Conservation (phyloP, 257 asterid species). For the Avicennia marina region DNA sequence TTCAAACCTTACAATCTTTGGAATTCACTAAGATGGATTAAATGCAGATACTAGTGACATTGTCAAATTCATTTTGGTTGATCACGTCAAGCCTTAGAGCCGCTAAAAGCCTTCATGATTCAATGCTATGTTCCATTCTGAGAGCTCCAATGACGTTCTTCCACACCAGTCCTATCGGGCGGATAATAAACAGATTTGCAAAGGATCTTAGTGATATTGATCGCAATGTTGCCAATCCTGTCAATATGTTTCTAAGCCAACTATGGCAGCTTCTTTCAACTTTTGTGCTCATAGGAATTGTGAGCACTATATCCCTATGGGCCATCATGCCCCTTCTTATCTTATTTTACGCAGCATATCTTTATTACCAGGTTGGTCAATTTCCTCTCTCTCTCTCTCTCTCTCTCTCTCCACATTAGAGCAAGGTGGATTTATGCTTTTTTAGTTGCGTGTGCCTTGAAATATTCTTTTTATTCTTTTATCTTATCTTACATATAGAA, state of each 20-base stretch:
- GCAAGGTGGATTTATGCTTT: too few species aligned
- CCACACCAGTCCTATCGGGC: slow-evolving; percentile 81
- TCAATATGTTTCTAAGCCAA: slow-evolving; percentile 53
- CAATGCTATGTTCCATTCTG: slow-evolving; percentile 60
- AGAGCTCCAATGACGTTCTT: slow-evolving; percentile 88
- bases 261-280: slow-evolving; percentile 70
- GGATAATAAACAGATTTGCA: slow-evolving; percentile 73
- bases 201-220: slow-evolving; percentile 74
- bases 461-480: too few species aligned
- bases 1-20: background rate
- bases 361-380: slow-evolving; percentile 61
- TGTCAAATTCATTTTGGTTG: slow-evolving; percentile 78
- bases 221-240: slow-evolving; percentile 53
- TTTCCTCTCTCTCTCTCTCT: slow-evolving; percentile 12
- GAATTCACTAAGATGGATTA: slow-evolving; percentile 13
- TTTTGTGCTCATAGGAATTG: slow-evolving; percentile 64
- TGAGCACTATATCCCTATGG: slow-evolving; percentile 73
- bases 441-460: background rate
- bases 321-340: slow-evolving; percentile 78
- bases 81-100: slow-evolving; percentile 68
- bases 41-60: slow-evolving; percentile 68
- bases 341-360: slow-evolving; percentile 61
- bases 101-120: slow-evolving; percentile 65
- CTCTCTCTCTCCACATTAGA: background rate
- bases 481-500: too few species aligned